phyloP scores from a whole-genome alignment of 805 yeast species.

The Hagleromyces aurorensis region DNA sequence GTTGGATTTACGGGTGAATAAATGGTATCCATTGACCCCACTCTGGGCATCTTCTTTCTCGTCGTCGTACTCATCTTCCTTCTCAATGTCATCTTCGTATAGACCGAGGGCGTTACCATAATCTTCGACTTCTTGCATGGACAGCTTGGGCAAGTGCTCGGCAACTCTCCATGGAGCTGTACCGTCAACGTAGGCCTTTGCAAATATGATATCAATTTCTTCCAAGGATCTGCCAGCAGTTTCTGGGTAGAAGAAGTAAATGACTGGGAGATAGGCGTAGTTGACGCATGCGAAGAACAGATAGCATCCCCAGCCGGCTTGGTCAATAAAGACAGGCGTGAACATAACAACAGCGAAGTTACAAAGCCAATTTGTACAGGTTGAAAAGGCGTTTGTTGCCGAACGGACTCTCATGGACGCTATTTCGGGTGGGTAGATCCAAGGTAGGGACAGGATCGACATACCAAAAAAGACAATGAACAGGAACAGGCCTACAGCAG shows the following conservation, averaged over 20 bases:
- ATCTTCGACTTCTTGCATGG: slow-evolving; percentile 49
- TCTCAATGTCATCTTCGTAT: slow-evolving; percentile 36
- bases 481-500: slow-evolving; percentile 56
- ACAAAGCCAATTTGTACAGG: slow-evolving; percentile 58
- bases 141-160: slow-evolving; percentile 49
- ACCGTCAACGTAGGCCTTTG: slow-evolving; percentile 40
- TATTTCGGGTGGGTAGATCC: slow-evolving; percentile 62
- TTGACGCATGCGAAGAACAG: slow-evolving; percentile 61
- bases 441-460: slow-evolving; percentile 50
- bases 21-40: slow-evolving; percentile 10
- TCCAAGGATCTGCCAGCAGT: slow-evolving; percentile 70
- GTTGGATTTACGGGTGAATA: slow-evolving; percentile 7
- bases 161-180: slow-evolving; percentile 59
- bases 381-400: slow-evolving; percentile 52
- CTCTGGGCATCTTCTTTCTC: slow-evolving; percentile 12
- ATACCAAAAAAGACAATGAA: slow-evolving; percentile 50
- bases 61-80: slow-evolving; percentile 19
- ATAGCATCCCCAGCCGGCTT: slow-evolving; percentile 56
- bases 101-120: slow-evolving; percentile 54
- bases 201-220: slow-evolving; percentile 60
- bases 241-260: slow-evolving; percentile 66
- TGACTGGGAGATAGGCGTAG: slow-evolving; percentile 51
- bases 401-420: slow-evolving; percentile 53
- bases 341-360: slow-evolving; percentile 63
- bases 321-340: slow-evolving; percentile 48